Base-by-base conservation (phyloP, 1,139 yeast genomes). In the Geotrichum bryndzae region DNA sequence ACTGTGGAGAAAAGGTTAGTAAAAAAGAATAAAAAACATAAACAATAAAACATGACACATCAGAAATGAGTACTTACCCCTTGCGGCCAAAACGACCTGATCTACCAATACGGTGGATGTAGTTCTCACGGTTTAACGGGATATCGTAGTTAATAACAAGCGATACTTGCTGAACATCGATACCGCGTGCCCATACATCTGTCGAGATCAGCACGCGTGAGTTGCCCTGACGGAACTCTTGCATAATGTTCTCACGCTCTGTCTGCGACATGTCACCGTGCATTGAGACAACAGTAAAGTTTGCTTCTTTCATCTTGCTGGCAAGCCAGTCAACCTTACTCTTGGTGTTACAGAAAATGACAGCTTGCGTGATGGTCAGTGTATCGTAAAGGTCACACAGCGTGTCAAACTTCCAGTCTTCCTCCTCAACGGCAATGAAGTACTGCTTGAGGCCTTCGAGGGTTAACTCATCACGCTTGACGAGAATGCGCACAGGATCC, bases 11-110 rank as follows among this genome's bases (percentile, higher is more conserved):
- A 25, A 33, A 18, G 51, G 51, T 50, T 46, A 48, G 38, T 13
- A 50, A 25, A 27, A 15, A 3, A 29, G 5, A 22, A 33, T 1
- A 35, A 29, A 23, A 18, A 29, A 33, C 18, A 33, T 10, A 35
- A 7, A 35, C n/a, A 22, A 7, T 7, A 15, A 6, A 27, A 35
- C 38, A 22, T 27, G 8, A 23, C 13, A 29, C 35, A 18, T 35
- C 18, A 18, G 23, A 48, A 51, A 46, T 13, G n/a, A 51, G n/a
- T 13, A 59, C 59, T 55, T 41, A 59, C 62, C 62, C 99, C 87
- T 94, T 94, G 82, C 99, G 87, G 84, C 99, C 99, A 84, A 94
- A 94, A 84, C 99, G 94, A 83, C 99, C 99, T 84, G 97, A 96
- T 85, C 99, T 90, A 86, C 99, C 99, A 66, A 94, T 92, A 72